Evolutionary conservation across 1,284 basidiomycete species (phyloP).

Genomic region (Cutaneotrichosporon cutaneum): DNA sequence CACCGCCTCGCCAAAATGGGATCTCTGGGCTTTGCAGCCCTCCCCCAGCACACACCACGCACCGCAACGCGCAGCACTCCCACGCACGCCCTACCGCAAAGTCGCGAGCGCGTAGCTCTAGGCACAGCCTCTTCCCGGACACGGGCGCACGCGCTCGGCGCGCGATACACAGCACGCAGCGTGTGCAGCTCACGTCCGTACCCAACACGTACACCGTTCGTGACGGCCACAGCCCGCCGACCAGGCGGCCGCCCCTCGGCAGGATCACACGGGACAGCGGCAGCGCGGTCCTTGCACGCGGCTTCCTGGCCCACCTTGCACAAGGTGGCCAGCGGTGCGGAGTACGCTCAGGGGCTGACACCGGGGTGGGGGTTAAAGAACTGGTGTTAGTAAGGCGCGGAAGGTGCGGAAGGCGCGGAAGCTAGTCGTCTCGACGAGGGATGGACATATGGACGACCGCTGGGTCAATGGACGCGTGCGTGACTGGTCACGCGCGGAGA

Average conservation of each 20-base stretch:
- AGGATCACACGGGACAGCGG: neutral
- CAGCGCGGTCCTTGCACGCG: conserved; percentile 19
- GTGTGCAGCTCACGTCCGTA: neutral
- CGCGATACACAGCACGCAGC: neutral
- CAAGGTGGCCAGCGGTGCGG: conserved; percentile 19
- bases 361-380: conserved; percentile 21
- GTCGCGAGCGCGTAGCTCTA: conserved; percentile 21
- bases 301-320: conserved; percentile 13
- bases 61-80: neutral
- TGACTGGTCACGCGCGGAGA: too few species aligned
- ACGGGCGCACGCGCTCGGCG: conserved; percentile 3
- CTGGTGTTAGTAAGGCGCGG: conserved; percentile 15
- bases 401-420: neutral
- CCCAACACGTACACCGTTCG: neutral
- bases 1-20: conserved; percentile 2
- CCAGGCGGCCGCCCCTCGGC: conserved; percentile 13
- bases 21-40: conserved; percentile 16
- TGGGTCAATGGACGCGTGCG: too few species aligned
- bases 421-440: too few species aligned
- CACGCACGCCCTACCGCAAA: conserved; percentile 10
- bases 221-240: conserved; percentile 9
- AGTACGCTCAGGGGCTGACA: conserved; percentile 19
- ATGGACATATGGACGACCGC: too few species aligned
- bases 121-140: conserved; percentile 13
- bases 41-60: conserved; percentile 14